Conservation (phyloP, 306 rosid species). For the Cucurbita pepo region DNA sequence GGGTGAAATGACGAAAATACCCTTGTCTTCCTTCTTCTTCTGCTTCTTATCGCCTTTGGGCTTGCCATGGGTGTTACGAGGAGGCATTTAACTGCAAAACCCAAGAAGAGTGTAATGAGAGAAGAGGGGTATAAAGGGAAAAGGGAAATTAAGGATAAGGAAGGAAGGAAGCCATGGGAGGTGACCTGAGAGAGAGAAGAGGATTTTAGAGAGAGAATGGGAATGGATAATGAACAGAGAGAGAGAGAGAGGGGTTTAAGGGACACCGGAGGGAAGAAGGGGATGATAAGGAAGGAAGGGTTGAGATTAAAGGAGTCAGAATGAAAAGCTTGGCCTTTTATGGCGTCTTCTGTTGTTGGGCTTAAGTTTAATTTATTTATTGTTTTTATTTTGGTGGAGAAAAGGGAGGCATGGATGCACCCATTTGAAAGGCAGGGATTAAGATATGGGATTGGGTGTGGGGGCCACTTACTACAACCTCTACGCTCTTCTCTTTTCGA, state of each 20-base stretch:
- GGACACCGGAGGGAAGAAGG: not conserved
- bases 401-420: not conserved
- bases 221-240: constrained; percentile 15
- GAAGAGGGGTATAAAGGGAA: not conserved
- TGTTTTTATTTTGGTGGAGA: not conserved
- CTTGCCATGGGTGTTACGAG: constrained; percentile 77
- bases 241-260: not conserved
- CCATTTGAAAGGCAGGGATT: not conserved
- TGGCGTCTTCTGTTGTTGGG: constrained; percentile 11
- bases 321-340: constrained; percentile 24
- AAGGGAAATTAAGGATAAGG: not conserved
- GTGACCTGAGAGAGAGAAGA: not conserved
- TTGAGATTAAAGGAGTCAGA: constrained; percentile 52
- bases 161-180: not conserved
- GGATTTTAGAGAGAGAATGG: constrained; percentile 6
- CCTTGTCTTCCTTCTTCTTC: constrained; percentile 93
- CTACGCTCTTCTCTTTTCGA: too few relatives aligned
- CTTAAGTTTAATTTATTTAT: too few relatives aligned
- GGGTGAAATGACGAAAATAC: constrained; percentile 7
- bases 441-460: not conserved
- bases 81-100: constrained; percentile 41
- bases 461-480: not conserved
- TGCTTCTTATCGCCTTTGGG: constrained; percentile 57
- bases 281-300: constrained; percentile 95
- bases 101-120: not conserved